Evolutionary conservation across 148 eudicot species (phyloP).

Genomic region (Vaccinium vitisidaea): DNA sequence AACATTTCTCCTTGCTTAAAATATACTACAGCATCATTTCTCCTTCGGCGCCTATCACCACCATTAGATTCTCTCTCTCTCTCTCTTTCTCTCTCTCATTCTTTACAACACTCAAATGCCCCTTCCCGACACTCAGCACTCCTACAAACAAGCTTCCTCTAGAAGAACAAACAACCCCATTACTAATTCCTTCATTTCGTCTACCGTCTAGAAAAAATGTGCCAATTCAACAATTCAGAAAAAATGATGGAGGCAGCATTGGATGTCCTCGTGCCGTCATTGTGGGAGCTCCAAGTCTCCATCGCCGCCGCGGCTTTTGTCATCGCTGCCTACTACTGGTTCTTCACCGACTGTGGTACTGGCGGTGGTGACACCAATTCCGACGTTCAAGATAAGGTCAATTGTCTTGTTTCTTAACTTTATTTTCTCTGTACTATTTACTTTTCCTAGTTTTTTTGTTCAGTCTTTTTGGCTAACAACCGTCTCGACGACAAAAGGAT

Average conservation of each 20-base stretch:
- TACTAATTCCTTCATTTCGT: too few species aligned
- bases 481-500: too few species aligned
- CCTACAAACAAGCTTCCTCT: not conserved
- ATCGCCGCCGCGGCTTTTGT: slow-evolving; percentile 41
- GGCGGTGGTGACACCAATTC: not conserved
- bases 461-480: too few species aligned
- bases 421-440: too few species aligned
- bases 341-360: slow-evolving; percentile 22
- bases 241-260: slow-evolving; percentile 33
- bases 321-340: slow-evolving; percentile 45
- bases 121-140: not conserved
- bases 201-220: not conserved
- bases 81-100: not conserved
- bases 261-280: slow-evolving; percentile 42
- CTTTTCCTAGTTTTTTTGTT: too few species aligned
- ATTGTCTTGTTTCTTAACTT: not conserved
- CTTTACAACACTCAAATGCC: not conserved
- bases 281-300: slow-evolving; percentile 57
- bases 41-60: slow-evolving; percentile 8
- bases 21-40: not conserved
- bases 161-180: not conserved
- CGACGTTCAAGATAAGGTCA: slow-evolving; percentile 45
- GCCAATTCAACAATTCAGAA: slow-evolving; percentile 8
- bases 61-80: not conserved
- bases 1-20: not conserved